Evolutionary conservation across 1,284 basidiomycete genomes (phyloP).

Genomic region (Stygiomarasmius scandens): DNA sequence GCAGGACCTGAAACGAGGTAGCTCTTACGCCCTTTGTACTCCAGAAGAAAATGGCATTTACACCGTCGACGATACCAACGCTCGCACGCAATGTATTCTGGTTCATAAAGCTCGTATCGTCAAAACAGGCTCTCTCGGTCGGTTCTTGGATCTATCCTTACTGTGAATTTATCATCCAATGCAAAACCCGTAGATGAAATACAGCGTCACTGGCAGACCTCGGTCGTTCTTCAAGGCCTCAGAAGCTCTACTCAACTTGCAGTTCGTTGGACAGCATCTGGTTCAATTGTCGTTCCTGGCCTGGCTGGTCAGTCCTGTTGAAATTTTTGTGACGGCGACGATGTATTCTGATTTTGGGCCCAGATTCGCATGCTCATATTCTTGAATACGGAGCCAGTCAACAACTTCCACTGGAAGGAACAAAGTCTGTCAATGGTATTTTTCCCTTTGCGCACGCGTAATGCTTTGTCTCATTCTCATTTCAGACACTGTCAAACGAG

Average conservation of each 20-base stretch:
- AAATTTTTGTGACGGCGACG: neutral
- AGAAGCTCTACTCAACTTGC: constrained; percentile 28
- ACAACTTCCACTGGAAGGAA: constrained; percentile 68
- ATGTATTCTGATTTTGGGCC: constrained; percentile 14
- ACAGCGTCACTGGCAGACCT: constrained; percentile 39
- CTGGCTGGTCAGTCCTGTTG: constrained; percentile 53
- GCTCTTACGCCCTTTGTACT: constrained; percentile 64
- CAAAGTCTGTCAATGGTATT: constrained; percentile 58
- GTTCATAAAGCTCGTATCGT: constrained; percentile 51
- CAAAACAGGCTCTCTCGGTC: constrained; percentile 60
- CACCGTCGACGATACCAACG: constrained; percentile 56
- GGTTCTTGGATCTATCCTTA: constrained; percentile 23
- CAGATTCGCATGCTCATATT: constrained; percentile 84
- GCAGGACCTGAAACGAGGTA: neutral
- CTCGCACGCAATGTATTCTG: constrained; percentile 60
- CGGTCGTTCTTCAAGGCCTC: constrained; percentile 1
- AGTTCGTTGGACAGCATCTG: constrained; percentile 53
- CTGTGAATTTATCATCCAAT: neutral
- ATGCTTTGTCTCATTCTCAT: neutral
- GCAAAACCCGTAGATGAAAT: constrained; percentile 42
- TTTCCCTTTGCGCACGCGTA: constrained; percentile 2
- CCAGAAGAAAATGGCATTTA: constrained; percentile 52
- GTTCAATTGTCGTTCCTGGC: constrained; percentile 67
- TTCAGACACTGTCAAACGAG: constrained; percentile 64
- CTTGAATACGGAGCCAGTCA: constrained; percentile 74